These are phyloP conservation scores for Sporisorium reilianum DNA, from an alignment of 1,284 basidiomycete species.

Conservation along the genomic window DNA sequence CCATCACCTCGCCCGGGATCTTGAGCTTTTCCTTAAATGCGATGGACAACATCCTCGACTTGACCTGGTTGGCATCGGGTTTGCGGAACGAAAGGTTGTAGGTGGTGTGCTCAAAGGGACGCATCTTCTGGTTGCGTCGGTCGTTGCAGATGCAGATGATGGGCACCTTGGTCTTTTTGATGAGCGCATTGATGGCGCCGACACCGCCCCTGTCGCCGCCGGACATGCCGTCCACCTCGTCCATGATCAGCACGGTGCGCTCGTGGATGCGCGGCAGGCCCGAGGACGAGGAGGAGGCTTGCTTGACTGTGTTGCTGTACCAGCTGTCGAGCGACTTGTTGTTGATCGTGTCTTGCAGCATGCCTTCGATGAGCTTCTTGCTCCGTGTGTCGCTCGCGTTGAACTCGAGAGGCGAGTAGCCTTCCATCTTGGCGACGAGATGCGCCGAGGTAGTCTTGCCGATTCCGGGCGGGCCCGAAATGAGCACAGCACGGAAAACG, in stretches of 20 bases:
- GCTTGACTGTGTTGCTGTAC: constrained; percentile 72
- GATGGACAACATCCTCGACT: constrained; percentile 80
- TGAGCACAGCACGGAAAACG: constrained; percentile 84
- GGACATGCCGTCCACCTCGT: constrained; percentile 99
- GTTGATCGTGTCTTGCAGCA: constrained; percentile 64
- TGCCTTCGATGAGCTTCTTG: constrained; percentile 93
- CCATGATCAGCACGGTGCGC: constrained; percentile 93
- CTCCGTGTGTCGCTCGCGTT: constrained; percentile 96
- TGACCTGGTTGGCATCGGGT: constrained; percentile 54
- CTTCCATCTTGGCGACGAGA: constrained; percentile 86
- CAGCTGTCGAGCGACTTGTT: constrained; percentile 88
- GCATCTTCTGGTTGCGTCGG: constrained; percentile 85
- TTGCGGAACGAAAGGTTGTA: constrained; percentile 75
- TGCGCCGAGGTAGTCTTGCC: constrained; percentile 98
- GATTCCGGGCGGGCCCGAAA: constrained; percentile 94
- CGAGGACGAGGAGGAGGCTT: constrained; percentile 3
- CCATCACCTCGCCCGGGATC: constrained; percentile 87
- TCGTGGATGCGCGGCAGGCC: constrained; percentile 75
- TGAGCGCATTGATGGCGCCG: constrained; percentile 88
- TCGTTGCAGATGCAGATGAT: constrained; percentile 99
- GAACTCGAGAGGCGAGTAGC: constrained; percentile 91
- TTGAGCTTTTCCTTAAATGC: constrained; percentile 79
- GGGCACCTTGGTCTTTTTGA: constrained; percentile 95
- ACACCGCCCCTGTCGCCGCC: constrained; percentile 96
- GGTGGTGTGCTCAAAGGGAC: constrained; percentile 81